Evolutionary conservation across 1,284 basidiomycete genomes (phyloP).

Genomic region (Tilletia walkeri): DNA sequence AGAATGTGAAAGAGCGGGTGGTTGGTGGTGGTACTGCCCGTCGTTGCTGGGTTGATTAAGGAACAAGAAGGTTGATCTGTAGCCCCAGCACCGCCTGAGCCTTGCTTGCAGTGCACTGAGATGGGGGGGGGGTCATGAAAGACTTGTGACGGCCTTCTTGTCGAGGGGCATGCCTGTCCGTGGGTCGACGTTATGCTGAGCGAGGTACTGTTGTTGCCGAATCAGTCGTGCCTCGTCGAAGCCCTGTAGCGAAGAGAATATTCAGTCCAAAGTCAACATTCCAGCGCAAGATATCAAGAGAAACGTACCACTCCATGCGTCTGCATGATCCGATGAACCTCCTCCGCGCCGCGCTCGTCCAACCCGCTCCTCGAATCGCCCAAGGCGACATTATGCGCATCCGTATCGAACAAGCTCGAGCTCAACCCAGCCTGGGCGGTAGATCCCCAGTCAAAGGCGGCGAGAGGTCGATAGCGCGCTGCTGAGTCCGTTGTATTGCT

Average conservation of each 20-base stretch:
- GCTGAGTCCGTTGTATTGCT: conserved; percentile 16
- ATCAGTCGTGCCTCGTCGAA: conserved; percentile 52
- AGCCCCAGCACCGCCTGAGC: no score
- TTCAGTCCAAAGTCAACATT: no score
- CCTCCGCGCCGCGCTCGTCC: conserved; percentile 41
- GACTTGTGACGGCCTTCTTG: conserved; percentile 45
- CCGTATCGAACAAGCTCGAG: conserved; percentile 45
- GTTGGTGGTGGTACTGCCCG: no score
- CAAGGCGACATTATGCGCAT: conserved; percentile 38
- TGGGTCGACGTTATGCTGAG: conserved; percentile 47
- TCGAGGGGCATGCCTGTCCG: conserved; percentile 49
- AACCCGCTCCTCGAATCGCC: conserved; percentile 39
- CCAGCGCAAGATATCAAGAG: no score
- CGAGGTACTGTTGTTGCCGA: conserved; percentile 41
- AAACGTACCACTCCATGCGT: conserved; percentile 34
- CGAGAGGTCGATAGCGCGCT: conserved; percentile 20
- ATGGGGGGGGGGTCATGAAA: neutral
- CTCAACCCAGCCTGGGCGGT: conserved; percentile 34
- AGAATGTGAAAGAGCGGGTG: no score
- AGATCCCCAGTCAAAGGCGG: conserved; percentile 36
- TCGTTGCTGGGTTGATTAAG: no score
- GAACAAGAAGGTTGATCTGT: no score
- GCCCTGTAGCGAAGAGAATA: conserved; percentile 21
- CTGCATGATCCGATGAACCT: conserved; percentile 46
- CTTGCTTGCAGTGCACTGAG: no score